Evolutionary conservation across 352 stramenopile genomes (phyloP), one percentile per base, ranked within the genome.

Genomic region (Phytophthora agathidicida): DNA sequence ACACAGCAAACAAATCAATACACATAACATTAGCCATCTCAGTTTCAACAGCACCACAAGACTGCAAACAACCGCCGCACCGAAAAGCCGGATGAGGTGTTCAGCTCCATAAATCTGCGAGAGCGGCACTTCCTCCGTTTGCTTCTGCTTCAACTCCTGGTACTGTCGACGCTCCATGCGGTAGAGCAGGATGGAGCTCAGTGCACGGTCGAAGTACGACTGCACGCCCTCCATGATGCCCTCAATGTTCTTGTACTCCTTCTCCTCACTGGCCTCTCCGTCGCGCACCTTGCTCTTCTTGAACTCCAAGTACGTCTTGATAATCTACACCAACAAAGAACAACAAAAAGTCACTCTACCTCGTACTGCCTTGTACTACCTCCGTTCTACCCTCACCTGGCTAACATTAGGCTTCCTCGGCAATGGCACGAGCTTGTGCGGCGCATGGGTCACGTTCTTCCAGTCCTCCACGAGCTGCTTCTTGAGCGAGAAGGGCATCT

Each of bases 21-120:
- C n/a, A 22, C 17, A 28, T 30, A 22, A 8, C 27, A 45, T 54
- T 20, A 49, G 20, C 2, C 13, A 37, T 43, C 3, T 30, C n/a
- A 32, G 16, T 8, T 28, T 20, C 3, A 50, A 35, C 22, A 28
- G 7, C 20, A 31, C 19, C 0, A 42, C 9, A 58, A 50, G 17
- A 37, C 32, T 9, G 17, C 10, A 36, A 24, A 27, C 24, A 16
- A 48, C 3, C 11, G 3, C 87, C 77, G 68, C 57, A 89, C 90
- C 78, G 67, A 98, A 97, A 16, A 98, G 68, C 36, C 93, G 77
- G 19, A 98, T 75, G 5, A 98, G 72, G 42, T 97, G 89, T 55
- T 98, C 90, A 13, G 83, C 90, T 19, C 91, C 91, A 60, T 98
- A 98, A 22, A 98, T 86, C 61, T 97, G 71, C n/a, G 87, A 94